Base-by-base conservation (phyloP, 2,329 filamentous ascomycete genomes). In the Fusarium longipes region DNA sequence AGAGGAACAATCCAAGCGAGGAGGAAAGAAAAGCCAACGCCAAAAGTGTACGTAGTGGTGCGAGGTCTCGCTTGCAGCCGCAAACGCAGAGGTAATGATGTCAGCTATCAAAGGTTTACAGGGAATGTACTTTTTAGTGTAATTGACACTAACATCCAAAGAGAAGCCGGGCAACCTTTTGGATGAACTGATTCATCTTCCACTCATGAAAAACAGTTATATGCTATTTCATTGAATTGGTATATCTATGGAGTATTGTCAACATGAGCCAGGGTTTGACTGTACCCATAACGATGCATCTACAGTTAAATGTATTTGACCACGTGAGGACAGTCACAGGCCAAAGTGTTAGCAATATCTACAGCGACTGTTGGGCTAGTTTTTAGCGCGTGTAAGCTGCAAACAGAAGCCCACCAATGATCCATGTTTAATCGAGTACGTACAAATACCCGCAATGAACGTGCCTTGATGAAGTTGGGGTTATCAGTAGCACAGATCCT, bases 11-110 rank as follows among this genome's bases (percentile, higher is more conserved):
- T 12, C 9, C 22, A 25, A 38, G 15, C n/a, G 29, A 39, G 38
- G 36, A 29, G 56, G 53, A 51, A 55, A 57, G 49, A 27, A 52
- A 45, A 42, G 36, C 38, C 44, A 47, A 47, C 29, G 60, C 25
- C 53, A 18, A 30, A 64, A 35, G 33, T 55, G 56, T 35, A 44
- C 38, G 33, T 48, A 30, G 51, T 48, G 30, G 20, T 33, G 40
- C 47, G 40, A 47, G 51, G 42, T 63, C 51, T 63, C 51, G 60
- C 58, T 57, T 63, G 60, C 51, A 50, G 50, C 47, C 39, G 24
- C 48, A 40, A 54, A 57, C 40, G 33, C 53, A 60, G 58, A 49
- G 35, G 68, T 73, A 71, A 72, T 73, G 71, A 73, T 73, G 71
- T 73, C 71, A 73, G 71, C 65, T 69, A 59, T 54, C 45, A 24